Evolutionary conservation across 1,284 basidiomycete species (phyloP), one percentile per base, ranked within the genome.

Genomic region (Boletellus deceptivus): DNA sequence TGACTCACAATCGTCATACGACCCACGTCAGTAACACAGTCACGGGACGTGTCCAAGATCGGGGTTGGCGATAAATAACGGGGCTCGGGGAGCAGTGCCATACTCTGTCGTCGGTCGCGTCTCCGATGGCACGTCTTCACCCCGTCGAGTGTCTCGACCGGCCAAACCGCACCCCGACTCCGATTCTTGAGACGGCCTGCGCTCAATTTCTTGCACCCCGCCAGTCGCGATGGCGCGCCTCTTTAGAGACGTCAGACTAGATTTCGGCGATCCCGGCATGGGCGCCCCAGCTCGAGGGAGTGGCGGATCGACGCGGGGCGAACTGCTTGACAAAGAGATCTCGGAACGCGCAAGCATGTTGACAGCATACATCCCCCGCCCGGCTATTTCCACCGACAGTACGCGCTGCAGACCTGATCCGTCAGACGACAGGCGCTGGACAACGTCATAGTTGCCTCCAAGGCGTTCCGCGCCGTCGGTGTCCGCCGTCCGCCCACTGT

Each of bases 381-480:
- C 62, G 53, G 49, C 64, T 50, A 49, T 56, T 47, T 60, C 62
- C 46, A 55, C 54, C 52, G 58, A 60, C 11, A 51, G 59, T 29
- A 54, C 60, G 17, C 61, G 56, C 24, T 58, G 51, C 24, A 58
- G 64, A 44, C 56, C 48, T 29, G 69, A 67, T 44, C 60, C 56
- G 43, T 64, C 71, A 17, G 72, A 72, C 46, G 75, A 75, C 22
- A 75, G 72, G 49, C 83, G 72, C 65, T 86, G 82, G 25, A 82
- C 75, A 43, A 90, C 83, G 65, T 86, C 84, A 75, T 87, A 79
- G 36, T 71, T 76, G 22, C 73, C 78, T 6, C 77, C 84, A 60
- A 89, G 76, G 53, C 74, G 72, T 58, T 89, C 86, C 44, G 86
- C 76, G 17, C 74, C 77, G 47, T 79, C 83, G 20, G 86, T 82